Percentiles rank a stretch among this genome's conserved stretches.
Evolutionary conservation across 768 basidiomycete species (phyloP).

Genomic region (Suillus plorans): DNA sequence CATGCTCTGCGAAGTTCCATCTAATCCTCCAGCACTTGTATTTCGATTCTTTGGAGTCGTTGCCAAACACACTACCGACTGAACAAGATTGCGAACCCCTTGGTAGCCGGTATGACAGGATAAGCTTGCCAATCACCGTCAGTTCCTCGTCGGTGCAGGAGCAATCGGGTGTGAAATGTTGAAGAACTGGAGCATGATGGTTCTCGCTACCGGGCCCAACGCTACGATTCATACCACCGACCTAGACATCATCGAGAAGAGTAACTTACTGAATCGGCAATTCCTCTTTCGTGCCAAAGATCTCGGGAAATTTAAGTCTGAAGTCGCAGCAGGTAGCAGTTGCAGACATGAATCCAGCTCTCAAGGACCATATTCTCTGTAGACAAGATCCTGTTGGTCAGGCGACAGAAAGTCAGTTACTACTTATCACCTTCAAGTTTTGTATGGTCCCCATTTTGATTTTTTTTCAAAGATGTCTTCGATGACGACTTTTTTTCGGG

Average conservation of each 20-base stretch:
- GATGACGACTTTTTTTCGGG: slow-evolving; percentile 83
- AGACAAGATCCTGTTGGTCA: slow-evolving; percentile 94
- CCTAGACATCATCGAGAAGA: slow-evolving; percentile 98
- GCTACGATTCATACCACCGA: slow-evolving; percentile 93
- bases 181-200: slow-evolving; percentile 99
- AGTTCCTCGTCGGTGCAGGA: slow-evolving; percentile 98
- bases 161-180: slow-evolving; percentile 99
- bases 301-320: slow-evolving; percentile 94
- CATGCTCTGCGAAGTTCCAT: slow-evolving; percentile 96
- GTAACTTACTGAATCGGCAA: slow-evolving; percentile 88
- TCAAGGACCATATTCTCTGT: slow-evolving; percentile 80
- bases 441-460: slow-evolving; percentile 11
- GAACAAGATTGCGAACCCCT: slow-evolving; percentile 83
- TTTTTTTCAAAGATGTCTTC: slow-evolving; percentile 64
- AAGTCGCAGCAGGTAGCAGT: slow-evolving; percentile 91
- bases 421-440: not conserved
- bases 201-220: slow-evolving; percentile 75
- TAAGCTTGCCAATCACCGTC: slow-evolving; percentile 84
- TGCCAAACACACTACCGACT: slow-evolving; percentile 72
- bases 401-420: slow-evolving; percentile 81
- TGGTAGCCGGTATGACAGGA: slow-evolving; percentile 91
- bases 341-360: slow-evolving; percentile 91
- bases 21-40: slow-evolving; percentile 94
- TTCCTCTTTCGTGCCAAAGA: slow-evolving; percentile 98
- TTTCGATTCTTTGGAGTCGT: slow-evolving; percentile 95